Base-by-base conservation (phyloP, 2,329 filamentous ascomycete species). In the Penicillium sp. region DNA sequence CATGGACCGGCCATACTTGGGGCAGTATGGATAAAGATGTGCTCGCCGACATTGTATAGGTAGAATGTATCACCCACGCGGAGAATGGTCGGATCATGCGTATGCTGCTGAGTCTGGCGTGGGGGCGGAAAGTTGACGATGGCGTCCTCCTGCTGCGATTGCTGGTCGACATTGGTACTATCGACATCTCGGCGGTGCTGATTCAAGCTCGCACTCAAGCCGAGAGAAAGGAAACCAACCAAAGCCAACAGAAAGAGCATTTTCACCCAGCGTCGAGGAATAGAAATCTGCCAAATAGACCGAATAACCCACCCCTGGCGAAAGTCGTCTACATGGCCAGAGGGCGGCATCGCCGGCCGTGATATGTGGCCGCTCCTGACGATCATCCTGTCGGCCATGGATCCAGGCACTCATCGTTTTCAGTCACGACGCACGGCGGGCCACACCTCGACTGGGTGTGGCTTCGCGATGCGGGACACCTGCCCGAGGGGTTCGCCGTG, bases 31-130 rank as follows among this genome's bases (percentile, higher is more conserved):
- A 71, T 70, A 33, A 55, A 42, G 32, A 71, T 69, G 33, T 67
- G 63, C 12, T 64, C 51, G 8, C 67, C 68, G 7, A 70, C 67
- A 59, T 67, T 60, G 49, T 71, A 71, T 7, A 66, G 55, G 46
- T 69, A 70, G 43, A 64, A 70, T 13, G 46, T 64, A 36, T 59
- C 56, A 2, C 50, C 62, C 9, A 62, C 61, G 1, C 52, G 58
- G 41, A 71, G 48, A 23, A 71, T 65, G 29, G 60, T 70, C 13
- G 68, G 68, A 44, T 71, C 68, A 52, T 71, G 68, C 27, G 66
- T 71, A 33, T 57, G 42, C 26, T 63, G 61, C 4, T 58, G 43
- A n/a, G 61, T 61, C 34, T 62, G 59, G 7, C 58, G 59, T 2
- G 61, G 36, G n/a, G 61, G 56, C 17, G 61, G 61, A 17, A 63